These are phyloP conservation scores for Leccinellum rugosiceps DNA, from an alignment of 768 basidiomycete genomes.

Conservation along the genomic window DNA sequence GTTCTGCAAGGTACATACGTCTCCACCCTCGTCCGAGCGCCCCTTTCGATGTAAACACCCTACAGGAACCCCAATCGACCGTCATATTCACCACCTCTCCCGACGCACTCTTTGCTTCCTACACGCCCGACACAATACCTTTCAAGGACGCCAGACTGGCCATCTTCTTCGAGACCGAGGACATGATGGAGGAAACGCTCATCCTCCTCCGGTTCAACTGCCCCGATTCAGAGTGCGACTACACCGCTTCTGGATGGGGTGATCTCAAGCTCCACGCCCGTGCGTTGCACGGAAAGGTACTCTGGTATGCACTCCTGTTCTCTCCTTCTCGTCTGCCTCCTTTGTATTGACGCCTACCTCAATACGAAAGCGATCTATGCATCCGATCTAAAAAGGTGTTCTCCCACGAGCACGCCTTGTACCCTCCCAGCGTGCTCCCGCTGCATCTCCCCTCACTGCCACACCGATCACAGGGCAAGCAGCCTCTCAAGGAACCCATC, in stretches of 20 bases:
- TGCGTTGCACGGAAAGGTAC: conserved; percentile 65
- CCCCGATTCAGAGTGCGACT: conserved; percentile 79
- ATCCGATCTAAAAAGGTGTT: conserved; percentile 91
- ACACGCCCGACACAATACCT: conserved; percentile 49
- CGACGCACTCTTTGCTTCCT: conserved; percentile 59
- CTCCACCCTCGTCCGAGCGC: no score
- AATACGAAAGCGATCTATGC: conserved; percentile 70
- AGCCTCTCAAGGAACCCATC: conserved; percentile 48
- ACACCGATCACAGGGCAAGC: conserved; percentile 35
- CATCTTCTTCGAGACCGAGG: conserved; percentile 84
- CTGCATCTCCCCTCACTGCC: conserved; percentile 76
- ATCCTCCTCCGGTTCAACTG: conserved; percentile 94
- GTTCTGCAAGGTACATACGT: conserved; percentile 70
- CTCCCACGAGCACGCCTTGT: conserved; percentile 89
- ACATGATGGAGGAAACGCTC: conserved; percentile 94
- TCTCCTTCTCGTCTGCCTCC: no score
- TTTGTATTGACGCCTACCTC: not conserved
- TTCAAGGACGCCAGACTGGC: conserved; percentile 71
- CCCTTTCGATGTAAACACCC: not conserved
- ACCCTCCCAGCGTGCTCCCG: conserved; percentile 59
- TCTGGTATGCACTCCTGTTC: conserved; percentile 77
- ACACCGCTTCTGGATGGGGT: conserved; percentile 83
- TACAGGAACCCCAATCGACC: conserved; percentile 65
- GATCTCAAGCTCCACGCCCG: conserved; percentile 85
- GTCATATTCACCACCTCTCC: conserved; percentile 74